These are phyloP conservation scores for Juncus effusus DNA, from an alignment of 176 grass and related monocot species.

Conservation along the genomic window DNA sequence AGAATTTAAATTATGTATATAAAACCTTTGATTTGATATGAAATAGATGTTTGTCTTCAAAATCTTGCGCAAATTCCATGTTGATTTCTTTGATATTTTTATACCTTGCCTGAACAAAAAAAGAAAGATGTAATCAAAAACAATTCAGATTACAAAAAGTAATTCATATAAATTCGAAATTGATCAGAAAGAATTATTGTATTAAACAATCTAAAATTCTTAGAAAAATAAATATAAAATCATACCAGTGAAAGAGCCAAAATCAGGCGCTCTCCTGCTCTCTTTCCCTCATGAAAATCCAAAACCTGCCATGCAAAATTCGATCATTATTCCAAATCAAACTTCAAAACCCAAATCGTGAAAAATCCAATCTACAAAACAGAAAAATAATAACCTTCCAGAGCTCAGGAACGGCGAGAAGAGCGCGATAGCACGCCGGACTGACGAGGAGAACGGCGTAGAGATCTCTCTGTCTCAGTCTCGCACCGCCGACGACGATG, in stretches of 20 bases:
- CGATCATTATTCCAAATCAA: slow-evolving; percentile 6
- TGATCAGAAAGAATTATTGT: background rate
- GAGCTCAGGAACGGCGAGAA: slow-evolving; percentile 52
- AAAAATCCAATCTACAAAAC: background rate
- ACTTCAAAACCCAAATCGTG: background rate
- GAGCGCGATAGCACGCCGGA: slow-evolving; percentile 63
- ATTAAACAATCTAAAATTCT: background rate
- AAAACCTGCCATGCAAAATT: slow-evolving; percentile 42
- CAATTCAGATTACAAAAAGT: background rate
- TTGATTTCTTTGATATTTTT: slow-evolving; percentile 60
- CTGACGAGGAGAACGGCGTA: slow-evolving; percentile 60
- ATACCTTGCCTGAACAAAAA: slow-evolving; percentile 53
- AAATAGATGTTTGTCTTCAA: slow-evolving; percentile 73
- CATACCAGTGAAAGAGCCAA: slow-evolving; percentile 63
- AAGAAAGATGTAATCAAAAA: background rate
- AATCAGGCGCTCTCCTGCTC: slow-evolving; percentile 54
- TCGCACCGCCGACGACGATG: slow-evolving; percentile 43
- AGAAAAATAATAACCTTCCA: slow-evolving; percentile 51
- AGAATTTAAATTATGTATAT: background rate
- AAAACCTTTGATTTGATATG: slow-evolving; percentile 63
- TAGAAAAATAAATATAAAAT: background rate
- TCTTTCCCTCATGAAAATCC: slow-evolving; percentile 72
- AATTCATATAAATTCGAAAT: background rate
- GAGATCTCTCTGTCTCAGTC: slow-evolving; percentile 55
- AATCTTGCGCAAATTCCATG: slow-evolving; percentile 80